Percentiles rank a stretch among this genome's conserved stretches.
phyloP scores from a whole-genome alignment of 441 rosid species.

The Populus trichocarpa region DNA sequence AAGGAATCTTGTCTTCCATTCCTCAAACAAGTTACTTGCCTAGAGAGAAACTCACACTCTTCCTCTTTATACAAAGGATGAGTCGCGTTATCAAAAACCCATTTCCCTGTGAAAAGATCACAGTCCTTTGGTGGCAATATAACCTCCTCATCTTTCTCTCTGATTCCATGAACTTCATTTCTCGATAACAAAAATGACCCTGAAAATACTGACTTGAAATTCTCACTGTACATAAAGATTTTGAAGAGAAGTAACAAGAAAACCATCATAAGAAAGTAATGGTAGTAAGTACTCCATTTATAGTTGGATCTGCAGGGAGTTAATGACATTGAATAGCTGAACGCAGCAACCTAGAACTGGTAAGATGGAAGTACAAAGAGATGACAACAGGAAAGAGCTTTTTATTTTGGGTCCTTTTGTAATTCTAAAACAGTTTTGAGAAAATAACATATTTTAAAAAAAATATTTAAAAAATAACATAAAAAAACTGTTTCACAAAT shows the following conservation, averaged over 20 bases:
- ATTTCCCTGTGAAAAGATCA: constrained; percentile 68
- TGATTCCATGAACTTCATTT: neutral
- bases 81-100: constrained; percentile 61
- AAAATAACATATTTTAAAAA: too few relatives aligned
- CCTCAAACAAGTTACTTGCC: constrained; percentile 77
- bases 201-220: constrained; percentile 7
- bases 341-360: neutral
- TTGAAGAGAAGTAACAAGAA: constrained; percentile 12
- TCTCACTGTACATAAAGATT: neutral
- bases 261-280: neutral
- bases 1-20: constrained; percentile 69
- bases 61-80: constrained; percentile 67
- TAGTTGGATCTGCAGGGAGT: constrained; percentile 11
- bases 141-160: constrained; percentile 1
- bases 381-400: neutral
- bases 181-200: neutral
- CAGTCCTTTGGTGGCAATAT: constrained; percentile 54
- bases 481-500: too few relatives aligned
- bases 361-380: neutral
- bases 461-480: too few relatives aligned
- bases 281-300: neutral
- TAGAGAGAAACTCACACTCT: constrained; percentile 62
- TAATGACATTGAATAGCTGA: neutral
- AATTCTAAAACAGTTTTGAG: too few relatives aligned
- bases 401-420: too few relatives aligned